phyloP scores from a whole-genome alignment of 495 filamentous ascomycete genomes.

The Penicillium samsonianum region DNA sequence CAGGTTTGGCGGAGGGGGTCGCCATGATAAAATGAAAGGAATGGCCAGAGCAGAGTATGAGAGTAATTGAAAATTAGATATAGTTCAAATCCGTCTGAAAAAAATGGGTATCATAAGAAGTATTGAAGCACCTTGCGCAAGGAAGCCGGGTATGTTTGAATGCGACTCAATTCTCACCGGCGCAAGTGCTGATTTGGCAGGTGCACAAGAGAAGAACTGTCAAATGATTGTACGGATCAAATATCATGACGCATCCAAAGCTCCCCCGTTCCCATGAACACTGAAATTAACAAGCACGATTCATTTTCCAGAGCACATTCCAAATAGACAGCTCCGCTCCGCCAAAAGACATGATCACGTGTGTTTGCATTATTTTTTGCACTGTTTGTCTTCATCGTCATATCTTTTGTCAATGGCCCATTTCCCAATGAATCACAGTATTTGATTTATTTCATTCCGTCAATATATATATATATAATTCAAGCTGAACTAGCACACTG shows the following conservation, averaged over 20 bases:
- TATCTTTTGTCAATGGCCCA: conserved; percentile 4
- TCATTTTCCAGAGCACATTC: background rate
- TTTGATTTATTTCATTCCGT: background rate
- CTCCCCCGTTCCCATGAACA: conserved; percentile 12
- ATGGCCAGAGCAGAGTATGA: background rate
- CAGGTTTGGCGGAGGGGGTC: conserved; percentile 49
- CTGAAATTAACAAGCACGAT: conserved; percentile 17
- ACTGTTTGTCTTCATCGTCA: conserved; percentile 34
- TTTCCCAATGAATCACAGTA: background rate
- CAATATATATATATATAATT: background rate
- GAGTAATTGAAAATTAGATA: background rate
- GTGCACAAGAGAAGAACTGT: background rate
- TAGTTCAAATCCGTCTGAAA: background rate
- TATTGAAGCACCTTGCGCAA: conserved; percentile 4
- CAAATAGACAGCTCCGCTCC: conserved; percentile 11
- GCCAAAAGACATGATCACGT: conserved; percentile 31
- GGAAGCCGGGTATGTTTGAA: conserved; percentile 13
- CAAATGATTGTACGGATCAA: background rate
- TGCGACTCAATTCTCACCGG: conserved; percentile 12
- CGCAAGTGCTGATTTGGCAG: background rate
- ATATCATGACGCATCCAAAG: background rate
- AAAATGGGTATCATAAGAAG: conserved; percentile 6
- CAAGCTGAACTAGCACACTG: background rate
- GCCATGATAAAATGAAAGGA: conserved; percentile 33
- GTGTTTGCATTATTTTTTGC: conserved; percentile 41